A percentile compares a stretch with the other conserved stretches of the same genome.
Conservation (phyloP, 805 yeast species). For the Saturnispora mendoncae region DNA sequence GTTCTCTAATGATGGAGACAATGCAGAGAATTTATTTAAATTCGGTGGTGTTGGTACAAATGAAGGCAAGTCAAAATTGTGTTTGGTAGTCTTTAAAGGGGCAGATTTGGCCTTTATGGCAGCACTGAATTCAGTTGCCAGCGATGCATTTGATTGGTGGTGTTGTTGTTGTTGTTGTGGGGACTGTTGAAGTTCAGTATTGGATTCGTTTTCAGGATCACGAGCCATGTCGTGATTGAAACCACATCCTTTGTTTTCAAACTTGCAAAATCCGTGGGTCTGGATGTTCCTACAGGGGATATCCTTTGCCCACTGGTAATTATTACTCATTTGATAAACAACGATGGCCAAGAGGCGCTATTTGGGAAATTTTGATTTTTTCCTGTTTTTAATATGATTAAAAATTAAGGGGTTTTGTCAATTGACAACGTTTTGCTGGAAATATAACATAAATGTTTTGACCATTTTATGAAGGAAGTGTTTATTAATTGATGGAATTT, state of each 20-base stretch:
- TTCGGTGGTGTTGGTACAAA: conserved; percentile 37
- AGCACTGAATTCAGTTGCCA: conserved; percentile 4
- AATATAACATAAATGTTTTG: no score
- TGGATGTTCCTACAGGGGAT: conserved; percentile 78
- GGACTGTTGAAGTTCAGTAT: conserved; percentile 6
- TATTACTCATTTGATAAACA: conserved; percentile 7
- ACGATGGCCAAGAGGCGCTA: no score
- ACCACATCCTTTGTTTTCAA: conserved; percentile 79
- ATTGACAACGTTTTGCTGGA: no score
- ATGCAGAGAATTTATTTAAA: conserved; percentile 32
- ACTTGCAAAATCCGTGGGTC: conserved; percentile 83
- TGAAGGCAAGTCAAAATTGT: conserved; percentile 46
- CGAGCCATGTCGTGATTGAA: conserved; percentile 54
- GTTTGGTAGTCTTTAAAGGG: conserved; percentile 23
- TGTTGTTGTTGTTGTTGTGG: conserved; percentile 9
- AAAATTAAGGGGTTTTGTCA: no score
- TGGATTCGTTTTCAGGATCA: not conserved
- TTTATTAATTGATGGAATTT: not conserved
- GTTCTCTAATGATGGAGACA: conserved; percentile 41
- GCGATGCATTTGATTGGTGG: conserved; percentile 11
- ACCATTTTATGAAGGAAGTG: not conserved
- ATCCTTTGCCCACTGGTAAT: conserved; percentile 52
- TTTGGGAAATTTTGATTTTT: no score
- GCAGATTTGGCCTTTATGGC: conserved; percentile 8
- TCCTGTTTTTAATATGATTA: no score